Evolutionary conservation across 2,329 filamentous ascomycete species (phyloP), one percentile per base, ranked within the genome.

Genomic region (Trichoderma koningii): DNA sequence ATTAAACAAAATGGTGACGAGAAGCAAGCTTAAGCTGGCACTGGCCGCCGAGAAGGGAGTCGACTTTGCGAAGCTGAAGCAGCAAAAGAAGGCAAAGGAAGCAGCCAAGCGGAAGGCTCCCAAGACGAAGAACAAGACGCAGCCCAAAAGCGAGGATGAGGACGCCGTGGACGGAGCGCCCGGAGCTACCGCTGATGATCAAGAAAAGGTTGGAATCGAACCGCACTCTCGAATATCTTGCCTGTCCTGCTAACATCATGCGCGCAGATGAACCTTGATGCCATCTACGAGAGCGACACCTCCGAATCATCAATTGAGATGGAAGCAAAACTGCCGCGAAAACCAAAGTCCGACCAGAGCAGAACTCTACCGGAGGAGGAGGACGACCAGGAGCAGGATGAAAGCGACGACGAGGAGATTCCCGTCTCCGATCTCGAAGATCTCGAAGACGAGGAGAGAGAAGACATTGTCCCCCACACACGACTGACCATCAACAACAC

Each of bases 401-500:
- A 50, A 0, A 89, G 90, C 23, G 90, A 93, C 5, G 91, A 94
- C 51, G 92, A 95, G 70, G 93, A 96, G 69, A 93, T 97, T 51
- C 89, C 93, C 4, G 86, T 97, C 69, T 96, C 92, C 38, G 93
- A 97, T 72, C 88, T 95, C 59, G 90, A 91, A 72, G 91, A 91
- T 60, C 80, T 88, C 30, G 81, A 90, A 62, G 92, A 91, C 21
- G 90, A 91, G 68, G 93, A 96, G 72, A 89, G 87, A 72, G 91
- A 91, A 78, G 93, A 97, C 74, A 85, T 97, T 47, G 87, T 96
- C 67, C 92, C 93, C 17, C 91, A 96, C 79, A 92, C 95, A 76
- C 91, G 93, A 72, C 88, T 97, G 70, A 97, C 93, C 61, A 98
- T 98, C 81, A 97, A 99, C 85, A 99, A 99, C 82, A 93, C 91